These are phyloP conservation scores for Citeromyces hawaiiensis DNA, from an alignment of 1,139 yeast genomes.

Conservation along the genomic window DNA sequence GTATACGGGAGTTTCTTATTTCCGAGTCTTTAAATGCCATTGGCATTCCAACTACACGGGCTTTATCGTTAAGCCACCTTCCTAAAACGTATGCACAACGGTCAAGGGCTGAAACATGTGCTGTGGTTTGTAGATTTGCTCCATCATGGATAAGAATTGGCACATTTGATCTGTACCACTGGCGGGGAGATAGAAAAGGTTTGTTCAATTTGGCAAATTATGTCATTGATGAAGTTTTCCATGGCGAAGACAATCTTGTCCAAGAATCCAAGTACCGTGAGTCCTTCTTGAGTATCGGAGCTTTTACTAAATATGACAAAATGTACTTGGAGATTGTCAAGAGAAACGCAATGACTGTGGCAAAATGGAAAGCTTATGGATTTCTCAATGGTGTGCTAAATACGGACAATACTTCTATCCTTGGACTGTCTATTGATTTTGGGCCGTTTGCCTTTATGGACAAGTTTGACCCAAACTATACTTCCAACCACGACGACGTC, in stretches of 20 bases:
- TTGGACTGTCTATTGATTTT: slow-evolving; percentile 82
- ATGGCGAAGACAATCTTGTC: slow-evolving; percentile 13
- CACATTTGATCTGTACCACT: slow-evolving; percentile 72
- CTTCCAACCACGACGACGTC: slow-evolving; percentile 86
- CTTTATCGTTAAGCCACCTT: slow-evolving; percentile 54
- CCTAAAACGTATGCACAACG: slow-evolving; percentile 74
- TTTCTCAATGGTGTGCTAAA: slow-evolving; percentile 89
- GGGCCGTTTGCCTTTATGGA: slow-evolving; percentile 89
- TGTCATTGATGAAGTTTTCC: slow-evolving; percentile 54
- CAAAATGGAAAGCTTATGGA: slow-evolving; percentile 85
- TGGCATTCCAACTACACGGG: slow-evolving; percentile 81
- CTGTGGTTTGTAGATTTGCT: slow-evolving; percentile 75
- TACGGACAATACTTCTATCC: slow-evolving; percentile 82
- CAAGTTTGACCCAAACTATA: slow-evolving; percentile 63
- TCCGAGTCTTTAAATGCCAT: slow-evolving; percentile 73
- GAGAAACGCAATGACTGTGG: slow-evolving; percentile 67
- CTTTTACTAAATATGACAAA: slow-evolving; percentile 52
- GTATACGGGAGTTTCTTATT: slow-evolving; percentile 76
- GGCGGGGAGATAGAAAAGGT: slow-evolving; percentile 59
- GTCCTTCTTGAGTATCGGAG: slow-evolving; percentile 18
- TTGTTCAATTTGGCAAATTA: slow-evolving; percentile 55
- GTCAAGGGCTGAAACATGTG: slow-evolving; percentile 64
- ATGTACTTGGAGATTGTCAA: slow-evolving; percentile 58
- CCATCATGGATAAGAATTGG: slow-evolving; percentile 84
- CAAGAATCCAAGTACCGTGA: slow-evolving; percentile 7